These are phyloP conservation scores for Crithidia acanthocephali DNA, from an alignment of 208 protist genomes.

Conservation along the genomic window DNA sequence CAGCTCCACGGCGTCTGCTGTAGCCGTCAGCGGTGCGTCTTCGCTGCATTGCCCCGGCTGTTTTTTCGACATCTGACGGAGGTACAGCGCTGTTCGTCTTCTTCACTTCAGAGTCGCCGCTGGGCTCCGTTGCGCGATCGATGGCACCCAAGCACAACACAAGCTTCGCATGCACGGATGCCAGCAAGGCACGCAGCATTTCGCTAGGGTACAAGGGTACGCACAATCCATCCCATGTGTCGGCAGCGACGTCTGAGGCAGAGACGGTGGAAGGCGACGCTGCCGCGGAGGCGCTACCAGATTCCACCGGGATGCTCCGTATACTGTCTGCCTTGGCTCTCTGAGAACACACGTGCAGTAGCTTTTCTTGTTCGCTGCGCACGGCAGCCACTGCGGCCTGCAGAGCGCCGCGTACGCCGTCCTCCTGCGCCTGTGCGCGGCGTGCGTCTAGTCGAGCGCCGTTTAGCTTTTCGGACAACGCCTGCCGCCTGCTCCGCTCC, in stretches of 20 bases:
- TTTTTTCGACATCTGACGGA: too few species aligned
- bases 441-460: not conserved
- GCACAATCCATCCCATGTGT: not conserved
- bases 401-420: conserved; percentile 4
- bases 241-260: not conserved
- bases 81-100: not conserved
- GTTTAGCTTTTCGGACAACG: not conserved
- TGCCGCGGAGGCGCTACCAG: not conserved
- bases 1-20: too few species aligned
- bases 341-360: not conserved
- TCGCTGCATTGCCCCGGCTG: too few species aligned
- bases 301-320: not conserved
- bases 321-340: not conserved
- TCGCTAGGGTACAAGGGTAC: not conserved
- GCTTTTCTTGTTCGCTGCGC: not conserved
- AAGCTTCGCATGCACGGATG: conserved; percentile 14
- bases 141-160: not conserved
- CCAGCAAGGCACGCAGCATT: not conserved
- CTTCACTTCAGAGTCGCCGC: not conserved
- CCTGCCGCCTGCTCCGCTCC: conserved; percentile 16
- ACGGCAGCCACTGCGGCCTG: not conserved
- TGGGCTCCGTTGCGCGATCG: not conserved
- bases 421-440: conserved; percentile 2
- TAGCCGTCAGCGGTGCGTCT: too few species aligned
- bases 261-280: not conserved